phyloP scores from a whole-genome alignment of 768 basidiomycete species.

The Coprinopsis cinerea region DNA sequence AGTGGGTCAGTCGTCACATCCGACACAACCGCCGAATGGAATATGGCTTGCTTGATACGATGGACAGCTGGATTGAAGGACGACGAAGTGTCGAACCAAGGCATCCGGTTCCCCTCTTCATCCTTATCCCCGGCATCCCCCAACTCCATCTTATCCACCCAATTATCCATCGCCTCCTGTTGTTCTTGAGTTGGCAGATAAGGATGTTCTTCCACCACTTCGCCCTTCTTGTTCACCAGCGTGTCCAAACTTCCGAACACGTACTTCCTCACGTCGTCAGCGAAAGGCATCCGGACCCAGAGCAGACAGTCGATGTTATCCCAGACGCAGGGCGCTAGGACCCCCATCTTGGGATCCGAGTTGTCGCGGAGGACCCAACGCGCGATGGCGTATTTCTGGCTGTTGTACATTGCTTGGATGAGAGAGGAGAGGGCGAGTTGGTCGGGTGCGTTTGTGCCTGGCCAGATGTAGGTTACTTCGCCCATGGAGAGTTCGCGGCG shows the following conservation, averaged over 20 bases:
- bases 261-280: slow-evolving; percentile 87
- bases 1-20: slow-evolving; percentile 73
- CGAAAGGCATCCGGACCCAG: slow-evolving; percentile 93
- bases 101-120: slow-evolving; percentile 54
- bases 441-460: slow-evolving; percentile 54
- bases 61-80: slow-evolving; percentile 91
- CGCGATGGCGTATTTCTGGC: slow-evolving; percentile 68
- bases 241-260: slow-evolving; percentile 76
- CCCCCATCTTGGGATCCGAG: slow-evolving; percentile 80
- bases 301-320: slow-evolving; percentile 73
- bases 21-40: slow-evolving; percentile 75
- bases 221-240: slow-evolving; percentile 71
- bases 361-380: slow-evolving; percentile 75
- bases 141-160: slow-evolving; percentile 88
- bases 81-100: slow-evolving; percentile 74
- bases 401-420: slow-evolving; percentile 72
- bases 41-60: slow-evolving; percentile 87
- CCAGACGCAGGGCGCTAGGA: slow-evolving; percentile 58
- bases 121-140: slow-evolving; percentile 70
- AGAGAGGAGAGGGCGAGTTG: slow-evolving; percentile 85
- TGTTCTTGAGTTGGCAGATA: slow-evolving; percentile 79
- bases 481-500: slow-evolving; percentile 78
- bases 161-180: slow-evolving; percentile 74
- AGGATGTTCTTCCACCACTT: slow-evolving; percentile 67
- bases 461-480: slow-evolving; percentile 85